Evolutionary conservation across 306 rosid genomes (phyloP).

Genomic region (Heteromeles arbutifolia): DNA sequence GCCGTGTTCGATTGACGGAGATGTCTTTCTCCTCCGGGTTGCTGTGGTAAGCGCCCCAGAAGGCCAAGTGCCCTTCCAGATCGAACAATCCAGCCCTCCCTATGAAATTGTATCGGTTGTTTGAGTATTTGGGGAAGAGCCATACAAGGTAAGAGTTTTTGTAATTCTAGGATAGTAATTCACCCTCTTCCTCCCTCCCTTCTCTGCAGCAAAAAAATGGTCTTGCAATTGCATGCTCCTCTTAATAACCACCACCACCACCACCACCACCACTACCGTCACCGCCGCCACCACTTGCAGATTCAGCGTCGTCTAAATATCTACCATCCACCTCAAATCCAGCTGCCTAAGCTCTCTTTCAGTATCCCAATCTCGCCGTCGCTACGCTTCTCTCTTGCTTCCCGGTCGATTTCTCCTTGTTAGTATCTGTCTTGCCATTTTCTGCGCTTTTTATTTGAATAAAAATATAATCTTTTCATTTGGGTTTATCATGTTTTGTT

Average conservation of each 20-base stretch:
- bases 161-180: too few species aligned
- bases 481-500: neutral
- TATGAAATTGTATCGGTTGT: too few species aligned
- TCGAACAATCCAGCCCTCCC: too few species aligned
- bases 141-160: too few species aligned
- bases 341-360: neutral
- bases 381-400: conserved; percentile 1
- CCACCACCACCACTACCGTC: neutral
- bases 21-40: too few species aligned
- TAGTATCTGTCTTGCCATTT: neutral
- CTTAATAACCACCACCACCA: neutral
- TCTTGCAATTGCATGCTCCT: neutral
- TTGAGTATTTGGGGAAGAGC: too few species aligned
- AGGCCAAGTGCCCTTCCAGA: too few species aligned
- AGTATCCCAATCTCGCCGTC: conserved; percentile 1
- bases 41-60: too few species aligned
- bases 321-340: conserved; percentile 2
- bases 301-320: neutral
- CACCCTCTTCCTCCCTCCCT: neutral
- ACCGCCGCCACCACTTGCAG: neutral
- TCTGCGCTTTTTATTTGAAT: neutral
- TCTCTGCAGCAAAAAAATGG: conserved; percentile 6
- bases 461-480: neutral
- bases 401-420: conserved; percentile 5
- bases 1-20: too few species aligned